These are phyloP conservation scores for Trypethelium eluteriae DNA, from an alignment of 495 filamentous ascomycete genomes.

Conservation along the genomic window DNA sequence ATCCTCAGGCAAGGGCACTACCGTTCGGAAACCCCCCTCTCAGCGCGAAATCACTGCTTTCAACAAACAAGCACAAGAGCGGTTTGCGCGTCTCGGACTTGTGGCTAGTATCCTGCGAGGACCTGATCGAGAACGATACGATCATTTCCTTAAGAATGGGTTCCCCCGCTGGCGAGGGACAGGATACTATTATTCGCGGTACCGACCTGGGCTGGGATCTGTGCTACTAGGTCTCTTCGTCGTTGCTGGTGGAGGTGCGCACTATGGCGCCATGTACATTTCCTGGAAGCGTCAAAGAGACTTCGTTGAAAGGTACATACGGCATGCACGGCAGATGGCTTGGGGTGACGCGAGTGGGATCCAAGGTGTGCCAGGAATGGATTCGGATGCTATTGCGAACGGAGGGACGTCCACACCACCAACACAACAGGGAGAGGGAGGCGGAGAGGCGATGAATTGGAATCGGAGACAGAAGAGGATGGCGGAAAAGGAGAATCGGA, in stretches of 20 bases:
- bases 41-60: constrained; percentile 64
- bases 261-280: constrained; percentile 77
- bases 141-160: constrained; percentile 88
- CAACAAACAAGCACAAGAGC: constrained; percentile 65
- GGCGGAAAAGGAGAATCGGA: constrained; percentile 73
- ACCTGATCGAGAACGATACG: constrained; percentile 73
- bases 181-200: constrained; percentile 93
- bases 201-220: constrained; percentile 78
- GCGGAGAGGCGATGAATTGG: constrained; percentile 44
- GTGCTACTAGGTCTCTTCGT: constrained; percentile 80
- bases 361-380: constrained; percentile 52
- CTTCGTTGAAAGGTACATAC: constrained; percentile 85
- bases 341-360: constrained; percentile 76
- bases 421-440: constrained; percentile 26
- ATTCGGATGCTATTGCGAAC: constrained; percentile 44
- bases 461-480: constrained; percentile 82
- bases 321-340: constrained; percentile 74
- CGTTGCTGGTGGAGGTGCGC: constrained; percentile 71
- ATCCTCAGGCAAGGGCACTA: constrained; percentile 38
- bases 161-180: constrained; percentile 96
- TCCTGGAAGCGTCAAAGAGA: constrained; percentile 81
- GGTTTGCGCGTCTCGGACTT: constrained; percentile 73
- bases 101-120: constrained; percentile 81
- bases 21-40: constrained; percentile 58
- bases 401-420: constrained; percentile 33